Evolutionary conservation across 2,329 filamentous ascomycete species (phyloP), one percentile per base, ranked within the genome.

Genomic region (Fusarium xylarioides): DNA sequence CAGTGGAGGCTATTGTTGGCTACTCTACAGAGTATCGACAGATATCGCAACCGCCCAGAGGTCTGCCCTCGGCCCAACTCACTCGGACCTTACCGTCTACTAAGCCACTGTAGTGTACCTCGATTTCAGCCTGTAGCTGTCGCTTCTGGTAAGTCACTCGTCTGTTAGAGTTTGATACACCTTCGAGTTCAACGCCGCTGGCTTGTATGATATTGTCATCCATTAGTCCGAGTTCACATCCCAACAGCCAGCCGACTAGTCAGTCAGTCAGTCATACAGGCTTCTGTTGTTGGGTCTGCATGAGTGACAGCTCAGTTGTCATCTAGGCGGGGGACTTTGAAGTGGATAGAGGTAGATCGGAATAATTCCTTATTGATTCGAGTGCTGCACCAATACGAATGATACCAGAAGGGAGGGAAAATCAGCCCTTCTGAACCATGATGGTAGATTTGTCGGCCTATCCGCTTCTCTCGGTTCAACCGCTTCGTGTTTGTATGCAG

Each of bases 11-110:
- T 47, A 34, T 47, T 35, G 43, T 34, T 52, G 47, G 47, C 47
- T 34, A 23, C 30, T 50, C n/a, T 50, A 23, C 47, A 53, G 23
- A 53, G 34, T 54, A 40, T 54, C 50, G 34, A 54, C 34, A 54
- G 50, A 54, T 40, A 54, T 54, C 50, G 50, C 50, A 54, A 26
- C 19, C 50, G 50, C 34, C 14, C 34, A 40, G 43, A 35, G 40
- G 46, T 64, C 28, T 40, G 43, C 54, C 44, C 58, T 77, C 72
- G 75, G 74, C 67, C 72, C 58, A 75, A 70, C 68, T 47, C 68
- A 63, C 50, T 68, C 73, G 72, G 75, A 76, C 63, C 70, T 76
- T 75, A 62, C 75, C 75, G 74, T 66, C 56, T 21, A 38, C 53
- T 56, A 71, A 77, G 75, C 74, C 70, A 77, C 70, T 43, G 50